Conservation (phyloP, 169 alveolate genomes). For the Cryptosporidium felis region DNA sequence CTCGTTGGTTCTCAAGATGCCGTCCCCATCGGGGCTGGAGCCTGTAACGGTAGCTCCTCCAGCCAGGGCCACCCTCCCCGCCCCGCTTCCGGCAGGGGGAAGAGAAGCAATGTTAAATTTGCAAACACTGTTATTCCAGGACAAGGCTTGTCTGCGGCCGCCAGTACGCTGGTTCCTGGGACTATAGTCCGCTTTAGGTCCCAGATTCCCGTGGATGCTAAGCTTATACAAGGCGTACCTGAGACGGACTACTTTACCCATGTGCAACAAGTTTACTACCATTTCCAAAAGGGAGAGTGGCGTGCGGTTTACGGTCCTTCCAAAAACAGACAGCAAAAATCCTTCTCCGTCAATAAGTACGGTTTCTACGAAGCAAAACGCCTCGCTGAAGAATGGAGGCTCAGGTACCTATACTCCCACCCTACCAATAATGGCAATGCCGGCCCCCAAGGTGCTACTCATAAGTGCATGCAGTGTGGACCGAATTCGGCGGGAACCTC, state of each 20-base stretch:
- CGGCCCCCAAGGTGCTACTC: background rate
- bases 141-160: background rate
- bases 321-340: conserved; percentile 67
- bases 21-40: too few relatives aligned
- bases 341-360: conserved; percentile 57
- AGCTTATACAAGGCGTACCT: conserved; percentile 59
- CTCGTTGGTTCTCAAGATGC: too few relatives aligned
- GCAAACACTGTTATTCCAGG: background rate
- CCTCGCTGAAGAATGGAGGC: conserved; percentile 65
- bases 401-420: conserved; percentile 49
- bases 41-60: too few relatives aligned
- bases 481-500: conserved; percentile 1
- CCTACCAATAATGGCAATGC: background rate
- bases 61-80: too few relatives aligned
- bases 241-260: conserved; percentile 69
- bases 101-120: background rate
- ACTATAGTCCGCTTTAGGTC: conserved; percentile 66
- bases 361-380: conserved; percentile 66
- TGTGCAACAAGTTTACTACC: conserved; percentile 64
- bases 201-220: conserved; percentile 67
- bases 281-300: conserved; percentile 70
- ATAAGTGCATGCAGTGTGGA: conserved; percentile 1
- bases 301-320: conserved; percentile 71
- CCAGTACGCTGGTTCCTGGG: conserved; percentile 67
- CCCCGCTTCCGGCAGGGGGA: conserved; percentile 8